Conservation (phyloP, 164 flowering plant genomes). For the Pachysandra terminalis region DNA sequence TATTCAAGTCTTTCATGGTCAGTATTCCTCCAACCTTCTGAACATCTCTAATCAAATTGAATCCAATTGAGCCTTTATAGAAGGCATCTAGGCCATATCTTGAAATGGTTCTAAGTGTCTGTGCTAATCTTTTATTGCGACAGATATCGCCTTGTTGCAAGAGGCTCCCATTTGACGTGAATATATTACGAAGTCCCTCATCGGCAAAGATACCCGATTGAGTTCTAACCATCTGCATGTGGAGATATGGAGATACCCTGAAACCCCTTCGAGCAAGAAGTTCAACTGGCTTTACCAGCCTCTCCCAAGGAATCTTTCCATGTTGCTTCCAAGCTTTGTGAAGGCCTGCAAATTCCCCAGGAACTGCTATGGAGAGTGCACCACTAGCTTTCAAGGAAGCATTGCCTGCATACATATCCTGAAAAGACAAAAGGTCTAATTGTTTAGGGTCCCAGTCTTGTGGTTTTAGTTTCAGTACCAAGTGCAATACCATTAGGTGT, state of each 20-base stretch:
- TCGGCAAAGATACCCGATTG: constrained; percentile 35
- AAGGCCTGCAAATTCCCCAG: constrained; percentile 63
- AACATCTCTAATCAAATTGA: constrained; percentile 36
- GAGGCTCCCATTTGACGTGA: constrained; percentile 39
- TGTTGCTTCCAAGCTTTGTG: constrained; percentile 49
- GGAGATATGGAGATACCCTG: constrained; percentile 46
- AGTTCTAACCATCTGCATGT: constrained; percentile 37
- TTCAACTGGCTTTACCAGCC: constrained; percentile 49
- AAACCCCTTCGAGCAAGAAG: constrained; percentile 47
- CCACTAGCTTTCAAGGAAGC: constrained; percentile 33
- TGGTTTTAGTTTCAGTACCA: background rate
- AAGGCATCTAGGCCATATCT: constrained; percentile 32
- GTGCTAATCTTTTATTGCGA: constrained; percentile 42
- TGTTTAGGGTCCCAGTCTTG: background rate
- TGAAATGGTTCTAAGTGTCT: constrained; percentile 32
- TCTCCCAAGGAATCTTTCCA: constrained; percentile 55
- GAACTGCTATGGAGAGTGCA: constrained; percentile 56
- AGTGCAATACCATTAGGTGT: background rate
- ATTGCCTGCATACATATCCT: constrained; percentile 58
- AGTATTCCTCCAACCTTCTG: constrained; percentile 44
- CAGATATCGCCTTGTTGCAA: constrained; percentile 36
- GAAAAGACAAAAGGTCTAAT: constrained; percentile 1
- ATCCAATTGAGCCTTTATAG: constrained; percentile 49
- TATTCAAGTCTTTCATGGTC: constrained; percentile 43
- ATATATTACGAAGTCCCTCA: constrained; percentile 36